Evolutionary conservation across 441 rosid genomes (phyloP), one percentile per base, ranked within the genome.

Genomic region (Manihot esculenta): DNA sequence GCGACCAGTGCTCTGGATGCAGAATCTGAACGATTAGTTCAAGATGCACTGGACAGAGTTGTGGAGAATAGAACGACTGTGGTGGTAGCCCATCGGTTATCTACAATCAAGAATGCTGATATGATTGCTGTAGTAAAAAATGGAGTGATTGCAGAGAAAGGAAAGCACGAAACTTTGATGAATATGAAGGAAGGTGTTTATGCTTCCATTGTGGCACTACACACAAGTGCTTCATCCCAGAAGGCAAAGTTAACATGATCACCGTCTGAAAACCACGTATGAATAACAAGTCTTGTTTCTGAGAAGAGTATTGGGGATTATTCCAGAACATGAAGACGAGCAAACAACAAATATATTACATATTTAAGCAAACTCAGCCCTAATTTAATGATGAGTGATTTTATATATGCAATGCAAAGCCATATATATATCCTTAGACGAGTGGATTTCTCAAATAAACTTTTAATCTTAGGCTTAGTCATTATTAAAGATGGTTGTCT

Each of bases 1-100:
- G 96, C 91, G 44, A 87, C 84, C 0, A 88, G 96, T 53, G 89
- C 94, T 0, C 80, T 87, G 1, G 94, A 90, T 48, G 84, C 88
- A 1, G 88, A 87, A 73, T 88, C 91, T 0, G 87, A 91, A 64
- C 71, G 82, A 26, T 80, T 84, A 45, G 96, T 88, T 61, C 94
- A 87, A 56, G 88, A 86, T 3, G 89, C 84, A 30, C 38, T 82
- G 14, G 94, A 87, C 44, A 62, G 80, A 30, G 88, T 65, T 10
- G 81, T 79, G 87, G 83, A 80, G 47, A 80, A 83, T 55, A 48
- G 83, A n/a, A 90, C 96, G 21, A 86, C 90, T 0, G 49, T 92
- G 18, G 87, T 87, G 27, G 89, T 88, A 15, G 93, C 91, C 8
- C 92, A 85, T 63, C 79, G 83, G 11, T 76, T 86, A 70, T 89